A percentile compares a stretch with the other conserved stretches of the same genome.
Conservation (phyloP, 2,329 filamentous ascomycete genomes). For the Aspergillus alliaceus region DNA sequence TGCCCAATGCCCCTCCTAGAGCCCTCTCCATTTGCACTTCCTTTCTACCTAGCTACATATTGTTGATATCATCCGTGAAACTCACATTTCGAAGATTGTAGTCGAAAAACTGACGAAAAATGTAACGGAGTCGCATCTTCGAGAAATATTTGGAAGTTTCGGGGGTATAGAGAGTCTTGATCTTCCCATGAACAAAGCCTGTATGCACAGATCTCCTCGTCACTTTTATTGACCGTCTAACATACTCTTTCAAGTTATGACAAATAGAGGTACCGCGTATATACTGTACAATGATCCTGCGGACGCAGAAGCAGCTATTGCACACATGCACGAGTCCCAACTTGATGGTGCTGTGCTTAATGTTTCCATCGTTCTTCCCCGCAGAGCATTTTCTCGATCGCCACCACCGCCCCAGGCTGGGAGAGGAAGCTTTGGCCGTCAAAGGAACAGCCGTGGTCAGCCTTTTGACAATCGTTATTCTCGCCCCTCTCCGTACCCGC, state of each 20-base stretch:
- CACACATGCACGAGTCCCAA: conserved; percentile 98
- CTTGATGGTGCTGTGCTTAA: conserved; percentile 79
- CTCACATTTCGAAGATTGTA: conserved; percentile 65
- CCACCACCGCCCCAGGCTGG: conserved; percentile 70
- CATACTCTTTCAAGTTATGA: conserved; percentile 62
- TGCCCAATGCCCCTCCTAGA: neutral
- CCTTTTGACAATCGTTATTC: conserved; percentile 25
- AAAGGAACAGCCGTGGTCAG: conserved; percentile 31
- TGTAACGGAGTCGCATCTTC: conserved; percentile 81
- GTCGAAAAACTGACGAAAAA: conserved; percentile 96
- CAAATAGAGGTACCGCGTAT: conserved; percentile 90
- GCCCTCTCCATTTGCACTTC: neutral
- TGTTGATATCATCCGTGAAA: neutral
- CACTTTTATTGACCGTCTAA: neutral
- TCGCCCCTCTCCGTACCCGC: conserved; percentile 24
- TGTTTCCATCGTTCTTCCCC: conserved; percentile 84
- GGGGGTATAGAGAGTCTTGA: conserved; percentile 84
- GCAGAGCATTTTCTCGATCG: conserved; percentile 76
- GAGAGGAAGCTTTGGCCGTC: conserved; percentile 58
- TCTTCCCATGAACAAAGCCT: conserved; percentile 82
- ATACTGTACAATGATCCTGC: conserved; percentile 76
- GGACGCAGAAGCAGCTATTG: conserved; percentile 83
- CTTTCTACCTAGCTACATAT: neutral
- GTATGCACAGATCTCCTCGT: conserved; percentile 50
- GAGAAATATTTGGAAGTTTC: conserved; percentile 89